phyloP scores from a whole-genome alignment of 164 flowering plant genomes.

The Aristolochia californica region DNA sequence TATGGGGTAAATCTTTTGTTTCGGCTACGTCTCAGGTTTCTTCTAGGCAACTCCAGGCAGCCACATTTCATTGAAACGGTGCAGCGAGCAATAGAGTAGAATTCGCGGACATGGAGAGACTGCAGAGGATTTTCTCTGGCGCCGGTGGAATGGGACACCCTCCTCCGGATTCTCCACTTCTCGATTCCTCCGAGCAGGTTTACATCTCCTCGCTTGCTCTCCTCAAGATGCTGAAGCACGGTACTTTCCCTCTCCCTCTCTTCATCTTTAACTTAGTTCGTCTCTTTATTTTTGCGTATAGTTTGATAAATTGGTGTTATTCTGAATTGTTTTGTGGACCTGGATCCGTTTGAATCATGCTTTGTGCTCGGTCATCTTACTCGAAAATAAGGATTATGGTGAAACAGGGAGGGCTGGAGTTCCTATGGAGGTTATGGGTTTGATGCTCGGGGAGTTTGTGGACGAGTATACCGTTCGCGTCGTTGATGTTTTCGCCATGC shows the following conservation, averaged over 20 bases:
- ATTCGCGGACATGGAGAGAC: conserved; percentile 49
- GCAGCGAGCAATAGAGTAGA: background rate
- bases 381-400: conserved; percentile 10
- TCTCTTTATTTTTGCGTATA: background rate
- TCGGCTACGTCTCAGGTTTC: too few species aligned
- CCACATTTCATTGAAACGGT: background rate
- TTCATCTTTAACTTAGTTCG: background rate
- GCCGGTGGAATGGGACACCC: conserved; percentile 95
- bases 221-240: conserved; percentile 99
- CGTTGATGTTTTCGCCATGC: conserved; percentile 98
- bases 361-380: background rate
- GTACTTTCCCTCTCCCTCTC: conserved; percentile 23
- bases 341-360: background rate
- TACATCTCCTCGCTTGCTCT: conserved; percentile 98
- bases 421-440: conserved; percentile 99
- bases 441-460: conserved; percentile 97
- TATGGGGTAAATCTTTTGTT: too few species aligned
- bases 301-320: background rate
- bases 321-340: background rate
- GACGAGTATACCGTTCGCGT: conserved; percentile 98
- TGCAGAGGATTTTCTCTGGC: conserved; percentile 86
- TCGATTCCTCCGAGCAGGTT: conserved; percentile 95
- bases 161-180: conserved; percentile 85
- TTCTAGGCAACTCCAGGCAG: too few species aligned
- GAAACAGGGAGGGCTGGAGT: conserved; percentile 90